Evolutionary conservation across 1,284 basidiomycete species (phyloP), one percentile per base, ranked within the genome.

Genomic region (Naganishia sp.): DNA sequence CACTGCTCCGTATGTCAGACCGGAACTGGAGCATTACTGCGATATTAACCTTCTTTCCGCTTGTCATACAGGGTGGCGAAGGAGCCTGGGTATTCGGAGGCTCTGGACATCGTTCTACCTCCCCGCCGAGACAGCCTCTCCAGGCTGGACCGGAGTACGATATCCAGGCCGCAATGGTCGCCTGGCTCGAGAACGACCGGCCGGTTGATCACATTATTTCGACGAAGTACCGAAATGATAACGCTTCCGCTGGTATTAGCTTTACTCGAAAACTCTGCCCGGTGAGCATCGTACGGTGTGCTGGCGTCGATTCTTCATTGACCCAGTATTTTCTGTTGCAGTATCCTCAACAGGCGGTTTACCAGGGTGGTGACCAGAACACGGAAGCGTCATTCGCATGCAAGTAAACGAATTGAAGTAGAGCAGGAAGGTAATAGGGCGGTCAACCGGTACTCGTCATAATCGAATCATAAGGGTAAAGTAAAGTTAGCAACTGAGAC

Each of bases 151-250:
- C 76, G 7, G 54, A 72, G 54, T 75, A 80, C 67, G 79, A 82
- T 68, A 73, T 81, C 41, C 68, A 82, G 13, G 69, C 79, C 0
- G 80, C 81, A 17, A 74, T 82, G 43, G 76, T 81, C 11, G 71
- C 74, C 31, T 83, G 82, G 82, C 80, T 82, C 7, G 82, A 83
- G 67, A 65, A 75, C 1, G 79, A 75, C 6, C 64, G 71, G 23
- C 75, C 78, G 0, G 81, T 81, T 10, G 76, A 76, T 17, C 70
- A 61, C 1, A 69, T 82, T 50, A 72, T 75, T n/a, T 80, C 72
- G 18, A 69, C 69, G 31, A 71, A 65, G 21, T 71, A 74, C 60
- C 43, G n/a, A 41, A 64, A 64, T 21, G 52, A 64, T 43, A 49
- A 55, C n/a, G 63, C 51, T 13, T 17, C 53, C 6, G 46, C 39